These are phyloP conservation scores for Xylariomycetidae sp. DNA, from an alignment of 2,329 filamentous ascomycete species.

Conservation along the genomic window DNA sequence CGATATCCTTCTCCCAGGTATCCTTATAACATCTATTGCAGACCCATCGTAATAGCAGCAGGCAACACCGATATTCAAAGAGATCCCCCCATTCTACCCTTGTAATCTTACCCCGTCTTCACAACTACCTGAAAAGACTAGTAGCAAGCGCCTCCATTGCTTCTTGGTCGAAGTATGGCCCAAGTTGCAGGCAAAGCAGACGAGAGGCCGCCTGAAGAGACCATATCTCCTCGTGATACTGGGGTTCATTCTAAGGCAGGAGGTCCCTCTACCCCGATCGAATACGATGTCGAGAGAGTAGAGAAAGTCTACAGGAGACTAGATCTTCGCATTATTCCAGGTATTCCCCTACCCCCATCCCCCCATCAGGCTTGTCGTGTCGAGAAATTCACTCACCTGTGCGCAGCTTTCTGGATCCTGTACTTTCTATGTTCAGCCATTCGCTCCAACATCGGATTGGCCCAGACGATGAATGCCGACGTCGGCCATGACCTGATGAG, in stretches of 20 bases:
- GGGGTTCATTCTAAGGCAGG: constrained; percentile 10
- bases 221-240: constrained; percentile 11
- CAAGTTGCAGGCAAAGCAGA: constrained; percentile 27
- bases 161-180: constrained; percentile 45
- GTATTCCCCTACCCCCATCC: constrained; percentile 24
- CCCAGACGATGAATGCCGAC: constrained; percentile 85
- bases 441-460: constrained; percentile 84
- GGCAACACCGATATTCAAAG: too few relatives aligned
- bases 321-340: constrained; percentile 56
- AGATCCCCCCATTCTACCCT: too few relatives aligned
- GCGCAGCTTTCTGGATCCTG: constrained; percentile 73
- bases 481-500: constrained; percentile 70
- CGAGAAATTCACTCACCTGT: constrained; percentile 4
- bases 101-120: too few relatives aligned
- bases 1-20: too few relatives aligned
- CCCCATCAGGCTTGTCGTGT: neutral
- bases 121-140: too few relatives aligned
- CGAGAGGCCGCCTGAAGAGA: constrained; percentile 22
- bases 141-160: constrained; percentile 50
- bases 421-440: constrained; percentile 93
- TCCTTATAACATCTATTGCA: too few relatives aligned
- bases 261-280: constrained; percentile 11
- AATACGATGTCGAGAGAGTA: constrained; percentile 46
- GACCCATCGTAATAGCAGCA: too few relatives aligned
- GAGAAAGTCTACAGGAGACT: constrained; percentile 55